Percentiles rank a stretch among this genome's conserved stretches.
Evolutionary conservation across 2,329 filamentous ascomycete genomes (phyloP).

Genomic region (Fusarium scirpi): DNA sequence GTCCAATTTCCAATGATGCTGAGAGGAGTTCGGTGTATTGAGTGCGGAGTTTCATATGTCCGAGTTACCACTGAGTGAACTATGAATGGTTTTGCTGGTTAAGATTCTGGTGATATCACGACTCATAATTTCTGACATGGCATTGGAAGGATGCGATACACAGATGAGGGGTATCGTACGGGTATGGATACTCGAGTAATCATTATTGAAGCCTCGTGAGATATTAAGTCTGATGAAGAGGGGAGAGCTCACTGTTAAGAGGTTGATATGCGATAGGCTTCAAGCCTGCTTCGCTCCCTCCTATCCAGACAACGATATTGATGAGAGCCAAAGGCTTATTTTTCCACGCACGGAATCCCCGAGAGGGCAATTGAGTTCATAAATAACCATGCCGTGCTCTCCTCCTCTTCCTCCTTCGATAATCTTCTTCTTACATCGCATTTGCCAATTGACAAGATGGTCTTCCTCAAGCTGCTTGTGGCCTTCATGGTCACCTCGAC

Average conservation of each 20-base stretch:
- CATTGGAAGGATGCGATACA: background rate
- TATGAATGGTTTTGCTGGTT: too few relatives aligned
- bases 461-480: background rate
- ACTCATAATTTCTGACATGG: too few relatives aligned
- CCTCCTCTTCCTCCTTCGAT: background rate
- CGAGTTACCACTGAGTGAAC: rapidly evolving
- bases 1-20: background rate
- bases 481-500: background rate
- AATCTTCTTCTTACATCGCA: rapidly evolving
- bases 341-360: background rate
- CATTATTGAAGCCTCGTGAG: background rate
- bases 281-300: background rate
- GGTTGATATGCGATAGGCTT: too few relatives aligned
- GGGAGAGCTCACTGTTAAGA: background rate
- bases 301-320: background rate
- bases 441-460: background rate
- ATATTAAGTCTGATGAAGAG: background rate
- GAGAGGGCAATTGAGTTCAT: background rate
- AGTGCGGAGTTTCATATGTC: background rate
- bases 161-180: background rate
- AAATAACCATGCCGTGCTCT: background rate
- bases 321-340: background rate
- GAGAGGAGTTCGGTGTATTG: background rate
- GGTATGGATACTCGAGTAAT: background rate
- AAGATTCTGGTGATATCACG: background rate